phyloP scores from a whole-genome alignment of 2,329 filamentous ascomycete species.

The Fusarium sp. region DNA sequence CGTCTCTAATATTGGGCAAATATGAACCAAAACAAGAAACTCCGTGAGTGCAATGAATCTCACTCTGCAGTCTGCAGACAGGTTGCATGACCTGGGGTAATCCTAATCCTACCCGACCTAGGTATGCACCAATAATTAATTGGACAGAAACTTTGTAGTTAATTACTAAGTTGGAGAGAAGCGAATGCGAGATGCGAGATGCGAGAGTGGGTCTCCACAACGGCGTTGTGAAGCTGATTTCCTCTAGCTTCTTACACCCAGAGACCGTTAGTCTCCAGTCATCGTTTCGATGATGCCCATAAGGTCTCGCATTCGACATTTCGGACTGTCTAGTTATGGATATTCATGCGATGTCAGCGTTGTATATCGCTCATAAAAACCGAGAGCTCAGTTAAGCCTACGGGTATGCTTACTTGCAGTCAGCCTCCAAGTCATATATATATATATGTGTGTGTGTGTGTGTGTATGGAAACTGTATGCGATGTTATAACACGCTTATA shows the following conservation, averaged over 20 bases:
- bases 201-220: slow-evolving; percentile 36
- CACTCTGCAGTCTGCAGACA: not conserved
- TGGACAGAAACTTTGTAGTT: not conserved
- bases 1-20: slow-evolving; percentile 13
- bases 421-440: not conserved
- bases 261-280: slow-evolving; percentile 7
- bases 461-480: not conserved
- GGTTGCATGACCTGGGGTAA: not conserved
- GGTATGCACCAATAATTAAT: not conserved
- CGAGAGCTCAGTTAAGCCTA: not conserved
- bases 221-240: slow-evolving; percentile 11
- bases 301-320: not conserved
- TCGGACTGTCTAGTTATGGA: not conserved
- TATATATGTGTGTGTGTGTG: not conserved
- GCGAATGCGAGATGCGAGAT: slow-evolving; percentile 41
- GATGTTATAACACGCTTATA: not conserved
- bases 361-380: not conserved
- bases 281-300: slow-evolving; percentile 3
- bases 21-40: not conserved
- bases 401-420: not conserved
- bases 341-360: not conserved
- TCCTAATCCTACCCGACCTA: not conserved
- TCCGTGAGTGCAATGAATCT: not conserved
- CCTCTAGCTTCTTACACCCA: not conserved
- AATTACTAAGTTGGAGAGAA: not conserved